Evolutionary conservation across 2,329 filamentous ascomycete species (phyloP).

Genomic region (Mollisiaceae sp.): DNA sequence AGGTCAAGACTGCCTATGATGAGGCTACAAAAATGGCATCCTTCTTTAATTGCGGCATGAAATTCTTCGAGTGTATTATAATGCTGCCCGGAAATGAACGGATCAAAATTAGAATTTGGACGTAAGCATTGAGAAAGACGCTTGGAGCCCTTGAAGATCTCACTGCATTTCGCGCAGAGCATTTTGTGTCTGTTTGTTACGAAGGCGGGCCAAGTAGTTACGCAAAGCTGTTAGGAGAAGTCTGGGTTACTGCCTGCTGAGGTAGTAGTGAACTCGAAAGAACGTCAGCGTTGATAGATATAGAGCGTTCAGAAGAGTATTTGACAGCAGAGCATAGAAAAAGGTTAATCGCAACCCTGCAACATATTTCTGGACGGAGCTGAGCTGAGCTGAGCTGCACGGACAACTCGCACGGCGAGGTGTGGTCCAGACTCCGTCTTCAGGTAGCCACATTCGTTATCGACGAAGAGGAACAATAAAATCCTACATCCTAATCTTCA

Average conservation of each 20-base stretch:
- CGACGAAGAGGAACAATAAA: not conserved
- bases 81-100: not conserved
- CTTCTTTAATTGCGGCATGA: not conserved
- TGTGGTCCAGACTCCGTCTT: not conserved
- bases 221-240: no score
- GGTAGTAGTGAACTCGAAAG: no score
- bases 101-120: not conserved
- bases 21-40: not conserved
- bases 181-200: not conserved
- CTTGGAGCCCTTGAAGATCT: slow-evolving; percentile 1
- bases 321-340: no score
- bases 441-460: not conserved
- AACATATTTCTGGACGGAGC: no score
- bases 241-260: no score
- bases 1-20: slow-evolving; percentile 2
- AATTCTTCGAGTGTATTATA: not conserved
- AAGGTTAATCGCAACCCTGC: no score
- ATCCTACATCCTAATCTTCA: no score
- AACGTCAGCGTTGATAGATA: no score
- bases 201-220: not conserved
- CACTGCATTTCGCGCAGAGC: not conserved
- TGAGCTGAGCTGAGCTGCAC: not conserved
- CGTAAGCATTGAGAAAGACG: not conserved
- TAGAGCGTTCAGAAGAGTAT: no score
- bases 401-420: not conserved